These are phyloP conservation scores for Xylariaceae sp. DNA, from an alignment of 2,329 filamentous ascomycete species.

Conservation along the genomic window DNA sequence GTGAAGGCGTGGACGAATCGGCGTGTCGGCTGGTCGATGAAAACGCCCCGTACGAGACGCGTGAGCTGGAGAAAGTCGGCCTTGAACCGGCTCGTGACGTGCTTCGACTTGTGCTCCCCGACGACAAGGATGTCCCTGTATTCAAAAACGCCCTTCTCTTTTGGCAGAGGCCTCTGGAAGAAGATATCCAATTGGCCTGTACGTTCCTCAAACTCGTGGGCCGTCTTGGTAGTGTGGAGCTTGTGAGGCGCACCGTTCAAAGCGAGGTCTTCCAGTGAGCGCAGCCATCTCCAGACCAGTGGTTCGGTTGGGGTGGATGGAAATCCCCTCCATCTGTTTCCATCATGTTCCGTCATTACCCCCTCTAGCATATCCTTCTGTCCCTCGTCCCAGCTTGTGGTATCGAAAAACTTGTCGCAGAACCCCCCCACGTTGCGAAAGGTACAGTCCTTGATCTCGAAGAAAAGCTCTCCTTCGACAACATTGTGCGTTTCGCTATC, in stretches of 20 bases:
- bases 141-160: too few relatives aligned
- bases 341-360: background rate
- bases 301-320: background rate
- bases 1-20: too few relatives aligned
- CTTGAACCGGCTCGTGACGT: too few relatives aligned
- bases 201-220: too few relatives aligned
- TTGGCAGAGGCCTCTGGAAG: too few relatives aligned
- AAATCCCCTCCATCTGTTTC: background rate
- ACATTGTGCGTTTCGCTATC: constrained; percentile 1
- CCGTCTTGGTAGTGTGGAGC: too few relatives aligned
- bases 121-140: too few relatives aligned
- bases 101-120: too few relatives aligned
- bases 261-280: background rate
- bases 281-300: background rate
- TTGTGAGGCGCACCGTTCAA: background rate
- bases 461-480: background rate
- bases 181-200: too few relatives aligned
- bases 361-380: background rate
- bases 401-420: background rate
- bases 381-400: background rate
- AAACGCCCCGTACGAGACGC: constrained; percentile 3
- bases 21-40: constrained; percentile 8
- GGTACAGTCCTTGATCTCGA: background rate
- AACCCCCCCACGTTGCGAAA: constrained; percentile 2
- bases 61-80: constrained; percentile 5